Evolutionary conservation across 1,284 basidiomycete genomes (phyloP).

Genomic region (Cutaneotrichosporon sp.): DNA sequence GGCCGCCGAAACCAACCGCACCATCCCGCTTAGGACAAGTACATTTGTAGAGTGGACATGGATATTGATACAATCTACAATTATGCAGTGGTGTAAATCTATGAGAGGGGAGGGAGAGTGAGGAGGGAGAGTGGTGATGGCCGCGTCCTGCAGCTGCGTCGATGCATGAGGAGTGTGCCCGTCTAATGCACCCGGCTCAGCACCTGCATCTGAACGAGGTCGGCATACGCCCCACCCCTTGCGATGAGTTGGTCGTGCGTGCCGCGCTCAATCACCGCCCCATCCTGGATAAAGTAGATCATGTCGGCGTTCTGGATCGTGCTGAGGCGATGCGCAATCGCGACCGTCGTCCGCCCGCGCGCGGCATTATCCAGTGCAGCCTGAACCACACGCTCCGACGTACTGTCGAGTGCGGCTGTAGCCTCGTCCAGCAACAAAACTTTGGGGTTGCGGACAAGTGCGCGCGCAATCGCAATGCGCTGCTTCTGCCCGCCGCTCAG

Average conservation of each 20-base stretch:
- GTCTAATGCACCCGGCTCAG: conserved; percentile 1
- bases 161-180: no score
- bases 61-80: no score
- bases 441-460: conserved; percentile 87
- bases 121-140: no score
- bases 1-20: no score
- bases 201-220: conserved; percentile 21
- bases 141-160: no score
- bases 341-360: conserved; percentile 82
- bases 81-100: no score
- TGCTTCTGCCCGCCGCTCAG: conserved; percentile 70
- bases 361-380: conserved; percentile 89
- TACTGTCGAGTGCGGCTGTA: conserved; percentile 88
- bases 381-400: conserved; percentile 91
- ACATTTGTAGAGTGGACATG: no score
- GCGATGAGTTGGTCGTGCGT: conserved; percentile 81
- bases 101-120: no score
- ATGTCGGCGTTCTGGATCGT: conserved; percentile 91
- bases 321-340: conserved; percentile 71
- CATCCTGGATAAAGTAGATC: conserved; percentile 92
- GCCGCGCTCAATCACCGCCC: conserved; percentile 77
- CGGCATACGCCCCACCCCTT: conserved; percentile 66
- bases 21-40: no score
- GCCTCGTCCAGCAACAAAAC: conserved; percentile 87
- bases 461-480: conserved; percentile 95